These are phyloP conservation scores for Myxozyma monticola DNA, from an alignment of 805 yeast genomes.

Conservation along the genomic window DNA sequence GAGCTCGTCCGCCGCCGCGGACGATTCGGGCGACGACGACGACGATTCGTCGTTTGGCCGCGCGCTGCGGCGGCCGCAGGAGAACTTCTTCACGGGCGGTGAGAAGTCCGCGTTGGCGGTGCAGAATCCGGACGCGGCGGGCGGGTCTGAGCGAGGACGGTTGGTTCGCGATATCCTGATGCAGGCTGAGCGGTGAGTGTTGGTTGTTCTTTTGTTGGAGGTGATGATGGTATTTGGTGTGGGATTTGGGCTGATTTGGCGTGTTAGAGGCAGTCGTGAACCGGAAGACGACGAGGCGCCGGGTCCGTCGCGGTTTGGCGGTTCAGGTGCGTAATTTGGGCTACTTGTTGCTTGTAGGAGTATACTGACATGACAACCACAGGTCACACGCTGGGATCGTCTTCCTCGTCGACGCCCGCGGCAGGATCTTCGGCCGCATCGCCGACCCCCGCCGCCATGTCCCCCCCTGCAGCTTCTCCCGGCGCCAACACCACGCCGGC, in stretches of 20 bases:
- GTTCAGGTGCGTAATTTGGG: slow-evolving; percentile 8
- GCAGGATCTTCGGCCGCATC: slow-evolving; percentile 21
- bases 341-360: too few relatives aligned
- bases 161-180: slow-evolving; percentile 41
- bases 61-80: slow-evolving; percentile 31
- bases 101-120: slow-evolving; percentile 77
- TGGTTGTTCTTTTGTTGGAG: neutral
- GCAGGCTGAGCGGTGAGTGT: slow-evolving; percentile 37
- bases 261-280: slow-evolving; percentile 15
- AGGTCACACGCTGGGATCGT: slow-evolving; percentile 30
- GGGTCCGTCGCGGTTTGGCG: slow-evolving; percentile 7
- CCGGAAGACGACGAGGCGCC: slow-evolving; percentile 8
- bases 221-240: neutral
- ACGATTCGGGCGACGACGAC: slow-evolving; percentile 35
- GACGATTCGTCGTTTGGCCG: slow-evolving; percentile 28
- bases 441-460: slow-evolving; percentile 51
- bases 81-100: slow-evolving; percentile 56
- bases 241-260: neutral
- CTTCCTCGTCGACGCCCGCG: slow-evolving; percentile 10
- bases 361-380: neutral
- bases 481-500: slow-evolving; percentile 50
- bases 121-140: slow-evolving; percentile 55
- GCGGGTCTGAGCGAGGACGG: slow-evolving; percentile 29
- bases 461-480: slow-evolving; percentile 37
- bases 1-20: slow-evolving; percentile 7